phyloP scores from a whole-genome alignment of 805 yeast species.

The Spathaspora gorwiae region DNA sequence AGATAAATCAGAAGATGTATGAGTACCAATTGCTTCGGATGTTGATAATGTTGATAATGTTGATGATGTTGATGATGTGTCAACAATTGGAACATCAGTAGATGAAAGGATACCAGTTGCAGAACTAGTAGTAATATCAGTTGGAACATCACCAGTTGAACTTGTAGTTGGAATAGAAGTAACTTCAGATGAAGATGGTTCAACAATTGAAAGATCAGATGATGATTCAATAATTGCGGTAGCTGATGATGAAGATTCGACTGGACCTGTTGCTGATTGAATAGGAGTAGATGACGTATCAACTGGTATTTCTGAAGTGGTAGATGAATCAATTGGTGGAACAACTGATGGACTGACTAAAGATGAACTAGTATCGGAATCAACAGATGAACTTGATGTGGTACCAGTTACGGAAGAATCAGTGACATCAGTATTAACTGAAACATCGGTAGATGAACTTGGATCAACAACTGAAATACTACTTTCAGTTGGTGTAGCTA shows the following conservation, averaged over 20 bases:
- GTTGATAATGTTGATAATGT: too few species aligned
- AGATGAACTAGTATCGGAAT: background rate
- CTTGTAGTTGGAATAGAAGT: constrained; percentile 2
- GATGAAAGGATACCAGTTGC: background rate
- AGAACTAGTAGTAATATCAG: background rate
- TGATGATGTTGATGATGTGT: too few species aligned
- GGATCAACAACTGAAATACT: background rate
- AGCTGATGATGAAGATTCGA: background rate
- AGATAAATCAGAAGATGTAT: background rate
- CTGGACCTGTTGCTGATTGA: constrained; percentile 3
- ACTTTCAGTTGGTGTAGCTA: too few species aligned
- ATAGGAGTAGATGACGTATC: background rate
- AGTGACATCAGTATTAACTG: background rate
- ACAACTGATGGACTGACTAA: background rate
- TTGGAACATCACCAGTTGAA: background rate
- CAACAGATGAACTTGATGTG: background rate
- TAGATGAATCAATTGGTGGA: background rate
- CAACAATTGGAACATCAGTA: background rate
- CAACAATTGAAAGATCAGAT: background rate
- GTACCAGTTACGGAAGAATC: background rate
- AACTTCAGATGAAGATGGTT: background rate
- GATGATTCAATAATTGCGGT: constrained; percentile 1
- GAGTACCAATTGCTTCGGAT: too few species aligned
- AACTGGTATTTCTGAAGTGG: background rate
- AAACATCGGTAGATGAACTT: background rate